Evolutionary conservation across 129 eudicot genomes (phyloP), one percentile per base, ranked within the genome.

Genomic region (Pittosporum tobira): DNA sequence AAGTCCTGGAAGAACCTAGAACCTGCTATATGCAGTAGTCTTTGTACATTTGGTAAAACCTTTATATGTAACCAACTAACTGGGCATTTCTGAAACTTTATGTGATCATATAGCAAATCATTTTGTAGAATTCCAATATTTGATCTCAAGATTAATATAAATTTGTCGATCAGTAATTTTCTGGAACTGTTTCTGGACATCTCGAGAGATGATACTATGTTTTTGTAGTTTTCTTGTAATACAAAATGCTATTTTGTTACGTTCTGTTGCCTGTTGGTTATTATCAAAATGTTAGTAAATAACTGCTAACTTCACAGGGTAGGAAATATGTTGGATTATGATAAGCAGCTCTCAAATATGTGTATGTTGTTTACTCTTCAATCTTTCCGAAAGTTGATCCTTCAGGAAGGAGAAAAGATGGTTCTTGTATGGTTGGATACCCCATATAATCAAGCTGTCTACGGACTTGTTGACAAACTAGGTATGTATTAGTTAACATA

Each of bases 361-460:
- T 81, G 82, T 59, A 72, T 66, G 60, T 64, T 84, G 66, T 93
- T 93, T 67, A 93, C 99, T 51, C 57, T 84, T 56, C 96, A 93
- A 71, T 93, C 96, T 24, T 69, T 87, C 70, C 85, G 88, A 47
- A 93, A 93, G 67, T 63, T 93, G 75, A 73, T 93, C 50, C 99
- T 84, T 73, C 99, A 93, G 75, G 99, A 87, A 87, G 99, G 99
- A 64, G 99, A 93, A 77, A 93, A 87, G 75, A 34, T 93, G 83
- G 96, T 93, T 25, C 96, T 87, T 84, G 99, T 93, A 51, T 87
- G 86, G 96, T 77, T 87, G 63, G 96, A 93, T 58, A 93, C 96
- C 28, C 88, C 99, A 51, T 93, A 87, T 77, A 93, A 93, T 69
- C 96, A 87, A 82, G 99, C 99, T 53, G 99, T 84, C 40, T 93